Evolutionary conservation across 495 filamentous ascomycete genomes (phyloP).

Genomic region (Ramalina peruviana): DNA sequence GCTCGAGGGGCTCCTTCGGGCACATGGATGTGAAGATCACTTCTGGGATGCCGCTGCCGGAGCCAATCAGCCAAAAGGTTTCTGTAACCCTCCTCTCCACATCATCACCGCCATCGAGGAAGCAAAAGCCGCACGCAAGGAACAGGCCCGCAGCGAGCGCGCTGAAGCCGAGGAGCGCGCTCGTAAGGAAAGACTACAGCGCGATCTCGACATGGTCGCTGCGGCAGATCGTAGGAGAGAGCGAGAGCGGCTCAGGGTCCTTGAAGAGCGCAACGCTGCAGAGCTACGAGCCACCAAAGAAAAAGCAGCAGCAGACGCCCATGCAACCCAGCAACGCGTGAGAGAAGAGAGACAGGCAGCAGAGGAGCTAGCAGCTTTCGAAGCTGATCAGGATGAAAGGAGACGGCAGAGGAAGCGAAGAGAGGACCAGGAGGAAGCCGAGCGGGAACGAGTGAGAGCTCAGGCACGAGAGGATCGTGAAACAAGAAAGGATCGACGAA

Average conservation of each 20-base stretch:
- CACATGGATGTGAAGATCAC: conserved; percentile 1
- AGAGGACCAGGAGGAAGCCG: not conserved
- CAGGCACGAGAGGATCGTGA: not conserved
- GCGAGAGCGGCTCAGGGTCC: not conserved
- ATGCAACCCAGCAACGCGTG: not conserved
- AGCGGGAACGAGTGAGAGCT: not conserved
- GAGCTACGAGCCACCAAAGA: not conserved
- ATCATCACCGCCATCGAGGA: not conserved
- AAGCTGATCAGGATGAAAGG: not conserved
- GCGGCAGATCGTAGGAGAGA: conserved; percentile 6
- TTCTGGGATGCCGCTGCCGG: conserved; percentile 8
- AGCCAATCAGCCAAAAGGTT: conserved; percentile 4
- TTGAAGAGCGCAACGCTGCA: not conserved
- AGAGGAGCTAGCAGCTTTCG: not conserved
- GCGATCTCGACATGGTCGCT: conserved; percentile 1
- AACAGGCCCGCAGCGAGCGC: not conserved
- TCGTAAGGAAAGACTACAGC: not conserved
- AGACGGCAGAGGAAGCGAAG: not conserved
- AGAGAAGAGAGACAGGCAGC: not conserved
- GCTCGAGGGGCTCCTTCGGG: conserved; percentile 9
- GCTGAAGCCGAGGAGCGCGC: conserved; percentile 3
- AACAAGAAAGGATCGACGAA: not conserved
- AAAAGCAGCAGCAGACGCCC: not conserved
- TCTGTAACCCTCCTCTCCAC: conserved; percentile 1
- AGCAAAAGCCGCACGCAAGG: not conserved